Evolutionary conservation across 108 stramenopile genomes (phyloP).

Genomic region (Conticribra guillardii): DNA sequence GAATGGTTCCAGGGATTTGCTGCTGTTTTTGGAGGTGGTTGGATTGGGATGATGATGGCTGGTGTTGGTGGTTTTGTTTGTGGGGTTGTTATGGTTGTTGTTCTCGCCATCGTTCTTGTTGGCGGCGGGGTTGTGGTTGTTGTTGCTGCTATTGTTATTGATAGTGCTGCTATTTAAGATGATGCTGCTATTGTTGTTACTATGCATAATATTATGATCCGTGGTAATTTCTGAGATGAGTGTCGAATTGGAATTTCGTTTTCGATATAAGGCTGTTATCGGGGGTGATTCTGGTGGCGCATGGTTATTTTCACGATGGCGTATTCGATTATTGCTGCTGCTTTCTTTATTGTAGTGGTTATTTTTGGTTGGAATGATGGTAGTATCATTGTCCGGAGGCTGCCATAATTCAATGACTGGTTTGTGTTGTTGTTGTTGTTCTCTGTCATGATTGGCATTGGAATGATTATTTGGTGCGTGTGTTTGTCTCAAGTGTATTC

Average conservation of each 20-base stretch:
- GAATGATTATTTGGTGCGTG: background rate
- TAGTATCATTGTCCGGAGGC: background rate
- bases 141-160: background rate
- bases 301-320: background rate
- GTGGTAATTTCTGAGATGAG: background rate
- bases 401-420: conserved; percentile 4
- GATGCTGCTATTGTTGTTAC: background rate
- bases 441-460: background rate
- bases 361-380: background rate
- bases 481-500: background rate
- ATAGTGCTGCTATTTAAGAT: background rate
- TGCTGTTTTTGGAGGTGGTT: background rate
- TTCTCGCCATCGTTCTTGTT: background rate
- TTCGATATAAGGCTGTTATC: background rate
- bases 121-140: background rate
- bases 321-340: background rate
- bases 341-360: background rate
- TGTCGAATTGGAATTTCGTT: background rate
- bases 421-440: background rate
- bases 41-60: background rate
- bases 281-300: background rate
- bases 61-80: background rate
- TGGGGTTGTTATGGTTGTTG: background rate
- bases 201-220: background rate
- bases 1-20: conserved; percentile 29